Percentiles rank a stretch among this genome's conserved stretches.
Evolutionary conservation across 129 eudicot species (phyloP).

Genomic region (Lactuca saligna): DNA sequence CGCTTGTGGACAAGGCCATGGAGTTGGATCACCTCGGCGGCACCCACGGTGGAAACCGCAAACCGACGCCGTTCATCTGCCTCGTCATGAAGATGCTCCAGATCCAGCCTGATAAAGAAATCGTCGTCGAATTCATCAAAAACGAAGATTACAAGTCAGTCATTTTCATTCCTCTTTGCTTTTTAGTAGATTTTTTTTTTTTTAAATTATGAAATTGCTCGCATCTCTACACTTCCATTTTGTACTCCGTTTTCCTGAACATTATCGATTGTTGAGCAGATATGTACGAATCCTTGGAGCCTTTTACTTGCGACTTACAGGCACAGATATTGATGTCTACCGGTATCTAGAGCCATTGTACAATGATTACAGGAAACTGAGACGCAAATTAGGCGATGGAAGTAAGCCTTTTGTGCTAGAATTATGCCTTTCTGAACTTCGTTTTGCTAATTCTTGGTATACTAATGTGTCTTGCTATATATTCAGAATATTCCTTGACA

Average conservation of each 20-base stretch:
- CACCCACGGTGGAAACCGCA: constrained; percentile 80
- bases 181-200: constrained; percentile 6
- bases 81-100: constrained; percentile 96
- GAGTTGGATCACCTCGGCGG: constrained; percentile 96
- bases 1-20: constrained; percentile 97
- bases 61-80: constrained; percentile 91
- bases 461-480: constrained; percentile 19
- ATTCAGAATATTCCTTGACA: constrained; percentile 61
- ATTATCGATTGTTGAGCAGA: constrained; percentile 29
- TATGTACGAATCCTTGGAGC: constrained; percentile 94
- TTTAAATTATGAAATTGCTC: background rate
- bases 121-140: constrained; percentile 90
- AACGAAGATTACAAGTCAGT: constrained; percentile 87
- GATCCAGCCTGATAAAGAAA: constrained; percentile 98
- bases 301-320: constrained; percentile 84
- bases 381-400: constrained; percentile 66
- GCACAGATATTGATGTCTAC: constrained; percentile 86
- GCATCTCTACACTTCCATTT: background rate
- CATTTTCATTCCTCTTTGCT: background rate
- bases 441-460: background rate
- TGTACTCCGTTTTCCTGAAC: background rate
- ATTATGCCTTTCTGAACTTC: constrained; percentile 1
- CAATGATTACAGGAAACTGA: constrained; percentile 86
- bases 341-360: constrained; percentile 90
- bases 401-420: constrained; percentile 41